phyloP scores from a whole-genome alignment of 768 basidiomycete genomes.

The Xerocomus spinulosus region DNA sequence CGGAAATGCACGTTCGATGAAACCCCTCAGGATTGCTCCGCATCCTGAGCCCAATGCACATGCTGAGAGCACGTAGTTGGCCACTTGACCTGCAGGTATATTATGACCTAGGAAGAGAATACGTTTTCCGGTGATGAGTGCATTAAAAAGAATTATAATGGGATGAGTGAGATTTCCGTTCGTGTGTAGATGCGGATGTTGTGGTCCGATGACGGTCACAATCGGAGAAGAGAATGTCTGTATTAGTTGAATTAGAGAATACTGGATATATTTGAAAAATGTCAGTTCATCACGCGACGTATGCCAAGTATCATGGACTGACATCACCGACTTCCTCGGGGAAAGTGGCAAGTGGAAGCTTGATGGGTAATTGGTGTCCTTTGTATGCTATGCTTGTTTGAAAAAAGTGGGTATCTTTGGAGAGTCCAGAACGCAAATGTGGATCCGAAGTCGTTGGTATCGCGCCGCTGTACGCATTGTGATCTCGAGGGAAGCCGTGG shows the following conservation, averaged over 20 bases:
- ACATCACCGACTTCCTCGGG: conserved; percentile 97
- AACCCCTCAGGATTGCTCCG: conserved; percentile 76
- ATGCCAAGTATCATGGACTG: conserved; percentile 30
- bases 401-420: conserved; percentile 93
- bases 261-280: conserved; percentile 45
- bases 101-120: conserved; percentile 92
- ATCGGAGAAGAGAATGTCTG: conserved; percentile 68
- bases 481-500: conserved; percentile 43
- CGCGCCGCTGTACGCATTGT: conserved; percentile 31
- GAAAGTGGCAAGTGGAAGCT: conserved; percentile 85
- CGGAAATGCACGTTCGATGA: conserved; percentile 89
- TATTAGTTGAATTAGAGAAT: conserved; percentile 86
- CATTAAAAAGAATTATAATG: conserved; percentile 93
- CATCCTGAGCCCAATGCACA: conserved; percentile 92
- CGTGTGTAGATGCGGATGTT: conserved; percentile 91
- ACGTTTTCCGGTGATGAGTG: conserved; percentile 91
- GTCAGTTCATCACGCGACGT: conserved; percentile 9
- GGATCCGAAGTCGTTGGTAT: conserved; percentile 44
- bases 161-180: conserved; percentile 89
- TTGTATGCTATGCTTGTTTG: conserved; percentile 82
- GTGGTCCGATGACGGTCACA: conserved; percentile 62
- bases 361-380: conserved; percentile 81
- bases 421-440: conserved; percentile 43
- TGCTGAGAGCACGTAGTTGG: conserved; percentile 87
- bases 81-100: conserved; percentile 85